Conservation (phyloP, 257 asterid genomes). For the Solanum pimpinellifolium region DNA sequence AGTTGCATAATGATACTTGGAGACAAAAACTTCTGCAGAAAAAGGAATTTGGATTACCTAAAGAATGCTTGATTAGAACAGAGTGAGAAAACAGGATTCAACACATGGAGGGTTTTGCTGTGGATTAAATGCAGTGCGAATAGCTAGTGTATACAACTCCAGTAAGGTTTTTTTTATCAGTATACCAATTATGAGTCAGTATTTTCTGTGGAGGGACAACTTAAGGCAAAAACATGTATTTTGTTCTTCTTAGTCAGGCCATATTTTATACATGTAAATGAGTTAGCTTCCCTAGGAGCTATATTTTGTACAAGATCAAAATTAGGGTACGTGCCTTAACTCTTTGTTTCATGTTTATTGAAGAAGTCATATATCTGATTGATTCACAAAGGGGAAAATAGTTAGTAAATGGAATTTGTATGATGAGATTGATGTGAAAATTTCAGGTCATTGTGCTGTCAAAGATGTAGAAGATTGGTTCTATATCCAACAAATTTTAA, state of each 20-base stretch:
- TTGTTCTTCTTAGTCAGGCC: neutral
- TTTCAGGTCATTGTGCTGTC: neutral
- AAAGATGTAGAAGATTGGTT: neutral
- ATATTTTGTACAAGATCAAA: neutral
- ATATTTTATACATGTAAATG: neutral
- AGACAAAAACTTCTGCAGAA: constrained; percentile 24
- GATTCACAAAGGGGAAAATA: neutral
- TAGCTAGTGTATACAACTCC: neutral
- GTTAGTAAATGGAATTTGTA: neutral
- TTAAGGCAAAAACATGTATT: neutral
- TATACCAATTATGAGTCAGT: neutral
- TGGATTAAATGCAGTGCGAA: neutral
- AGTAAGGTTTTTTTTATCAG: neutral
- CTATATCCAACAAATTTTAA: neutral
- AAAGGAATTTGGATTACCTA: constrained; percentile 60
- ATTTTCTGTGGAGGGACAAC: neutral
- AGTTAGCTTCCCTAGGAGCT: neutral
- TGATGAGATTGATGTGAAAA: neutral
- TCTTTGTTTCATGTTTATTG: neutral
- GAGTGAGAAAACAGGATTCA: neutral
- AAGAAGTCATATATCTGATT: neutral
- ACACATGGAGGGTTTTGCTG: neutral
- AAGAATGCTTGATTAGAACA: constrained; percentile 43
- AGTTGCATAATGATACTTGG: constrained; percentile 87
- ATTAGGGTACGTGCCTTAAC: neutral